Conservation (phyloP, 768 basidiomycete species). For the Tricholoma flavovirens region DNA sequence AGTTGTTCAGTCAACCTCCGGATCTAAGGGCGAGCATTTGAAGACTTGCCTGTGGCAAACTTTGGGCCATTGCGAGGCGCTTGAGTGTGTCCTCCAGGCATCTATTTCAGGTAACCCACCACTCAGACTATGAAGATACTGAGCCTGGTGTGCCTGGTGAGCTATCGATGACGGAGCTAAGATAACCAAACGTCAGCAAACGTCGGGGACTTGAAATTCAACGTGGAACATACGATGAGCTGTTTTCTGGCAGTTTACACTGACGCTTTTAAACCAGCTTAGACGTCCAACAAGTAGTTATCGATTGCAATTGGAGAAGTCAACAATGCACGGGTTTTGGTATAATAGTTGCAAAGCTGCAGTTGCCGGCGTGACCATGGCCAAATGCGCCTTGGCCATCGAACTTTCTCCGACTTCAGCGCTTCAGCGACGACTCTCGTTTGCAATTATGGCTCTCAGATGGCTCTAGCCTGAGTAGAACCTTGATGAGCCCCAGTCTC, state of each 20-base stretch:
- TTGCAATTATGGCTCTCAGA: no score
- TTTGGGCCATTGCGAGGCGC: slow-evolving; percentile 18
- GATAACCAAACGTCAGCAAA: not conserved
- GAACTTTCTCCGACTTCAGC: no score
- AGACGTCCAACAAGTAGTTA: not conserved
- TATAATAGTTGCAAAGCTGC: no score
- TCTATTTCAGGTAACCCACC: slow-evolving; percentile 3
- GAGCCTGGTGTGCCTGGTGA: not conserved
- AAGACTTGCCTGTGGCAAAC: slow-evolving; percentile 21
- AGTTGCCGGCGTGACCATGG: no score
- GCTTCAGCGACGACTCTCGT: no score
- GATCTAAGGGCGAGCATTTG: not conserved
- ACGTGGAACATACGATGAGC: not conserved
- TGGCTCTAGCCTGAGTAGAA: no score
- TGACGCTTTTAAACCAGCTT: not conserved
- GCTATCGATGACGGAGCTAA: not conserved
- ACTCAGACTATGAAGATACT: not conserved
- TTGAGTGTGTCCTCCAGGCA: slow-evolving; percentile 13
- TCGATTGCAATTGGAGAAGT: not conserved
- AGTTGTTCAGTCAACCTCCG: not conserved
- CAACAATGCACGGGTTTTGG: not conserved
- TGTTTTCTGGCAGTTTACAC: not conserved
- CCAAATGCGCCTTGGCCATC: no score
- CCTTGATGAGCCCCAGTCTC: no score
- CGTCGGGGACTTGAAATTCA: not conserved